phyloP scores from a whole-genome alignment of 176 grass and related monocot species.

The Avena eriantha region DNA sequence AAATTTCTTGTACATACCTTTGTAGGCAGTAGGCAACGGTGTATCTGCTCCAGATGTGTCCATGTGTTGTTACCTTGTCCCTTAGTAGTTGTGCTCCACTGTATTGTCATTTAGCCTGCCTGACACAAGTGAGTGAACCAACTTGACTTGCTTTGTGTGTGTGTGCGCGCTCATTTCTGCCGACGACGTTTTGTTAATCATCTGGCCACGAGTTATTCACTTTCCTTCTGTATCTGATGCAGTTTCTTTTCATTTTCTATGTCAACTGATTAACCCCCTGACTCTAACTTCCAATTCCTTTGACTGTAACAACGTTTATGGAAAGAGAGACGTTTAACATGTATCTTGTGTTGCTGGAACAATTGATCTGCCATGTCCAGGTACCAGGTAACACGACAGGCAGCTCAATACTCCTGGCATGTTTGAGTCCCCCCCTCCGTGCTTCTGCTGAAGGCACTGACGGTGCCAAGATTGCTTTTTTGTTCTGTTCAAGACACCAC shows the following conservation, averaged over 20 bases:
- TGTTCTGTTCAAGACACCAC: no score
- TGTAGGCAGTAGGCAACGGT: conserved; percentile 18
- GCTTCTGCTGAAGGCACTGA: no score
- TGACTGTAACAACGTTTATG: no score
- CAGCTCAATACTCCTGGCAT: no score
- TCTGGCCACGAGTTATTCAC: neutral
- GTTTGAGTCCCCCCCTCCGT: no score
- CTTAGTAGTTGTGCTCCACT: neutral
- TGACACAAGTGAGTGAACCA: neutral
- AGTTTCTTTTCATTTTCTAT: neutral
- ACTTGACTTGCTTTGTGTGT: conserved; percentile 2
- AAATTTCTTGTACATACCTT: conserved; percentile 57
- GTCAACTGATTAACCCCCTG: neutral
- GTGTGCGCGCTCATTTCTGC: neutral
- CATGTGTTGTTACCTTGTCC: neutral
- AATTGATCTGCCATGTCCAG: no score
- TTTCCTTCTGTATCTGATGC: neutral
- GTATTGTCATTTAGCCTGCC: neutral
- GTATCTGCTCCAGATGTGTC: conserved; percentile 6
- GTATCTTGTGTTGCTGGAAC: no score
- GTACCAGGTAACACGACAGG: no score
- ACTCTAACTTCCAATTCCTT: neutral
- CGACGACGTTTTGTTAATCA: neutral
- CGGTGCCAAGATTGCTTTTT: no score
- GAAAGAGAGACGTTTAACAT: no score